Evolutionary conservation across 352 stramenopile genomes (phyloP).

Genomic region (Globisporangium spiculum): DNA sequence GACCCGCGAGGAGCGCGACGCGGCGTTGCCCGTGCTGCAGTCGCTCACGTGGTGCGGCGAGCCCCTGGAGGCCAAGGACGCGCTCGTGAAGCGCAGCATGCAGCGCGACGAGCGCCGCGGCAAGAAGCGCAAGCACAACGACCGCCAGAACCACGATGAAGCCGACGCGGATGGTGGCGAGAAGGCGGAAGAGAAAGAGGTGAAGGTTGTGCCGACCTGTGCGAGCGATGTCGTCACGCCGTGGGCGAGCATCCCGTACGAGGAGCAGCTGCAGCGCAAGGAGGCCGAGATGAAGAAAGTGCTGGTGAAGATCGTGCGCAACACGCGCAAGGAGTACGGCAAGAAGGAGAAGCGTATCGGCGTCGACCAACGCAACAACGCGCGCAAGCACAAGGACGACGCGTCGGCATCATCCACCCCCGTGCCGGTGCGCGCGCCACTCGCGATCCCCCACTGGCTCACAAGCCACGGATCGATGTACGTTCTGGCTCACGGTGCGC

Average conservation of each 20-base stretch:
- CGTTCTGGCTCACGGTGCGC: slow-evolving; percentile 44
- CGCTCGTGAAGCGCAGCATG: slow-evolving; percentile 59
- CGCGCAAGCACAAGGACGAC: slow-evolving; percentile 51
- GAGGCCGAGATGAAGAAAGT: slow-evolving; percentile 90
- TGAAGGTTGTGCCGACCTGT: slow-evolving; percentile 31
- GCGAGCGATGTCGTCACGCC: slow-evolving; percentile 80
- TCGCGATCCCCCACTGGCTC: slow-evolving; percentile 70
- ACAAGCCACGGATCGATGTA: slow-evolving; percentile 75
- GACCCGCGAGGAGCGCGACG: slow-evolving; percentile 52
- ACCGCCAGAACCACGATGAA: slow-evolving; percentile 20
- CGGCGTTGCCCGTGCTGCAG: slow-evolving; percentile 44
- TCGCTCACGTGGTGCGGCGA: slow-evolving; percentile 67
- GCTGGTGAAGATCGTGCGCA: slow-evolving; percentile 81
- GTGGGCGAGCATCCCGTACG: slow-evolving; percentile 74
- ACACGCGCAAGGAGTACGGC: slow-evolving; percentile 80
- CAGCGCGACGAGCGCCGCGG: slow-evolving; percentile 17
- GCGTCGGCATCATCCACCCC: not conserved
- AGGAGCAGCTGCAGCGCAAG: slow-evolving; percentile 82
- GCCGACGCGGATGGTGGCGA: not conserved
- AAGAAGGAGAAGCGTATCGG: slow-evolving; percentile 85
- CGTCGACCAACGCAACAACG: slow-evolving; percentile 51
- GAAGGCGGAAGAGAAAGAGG: not conserved
- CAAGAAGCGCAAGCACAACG: slow-evolving; percentile 30
- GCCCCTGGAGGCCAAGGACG: slow-evolving; percentile 71
- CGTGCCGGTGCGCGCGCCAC: slow-evolving; percentile 16